phyloP scores from a whole-genome alignment of 306 rosid species.

The Lathyrus tuberosus region DNA sequence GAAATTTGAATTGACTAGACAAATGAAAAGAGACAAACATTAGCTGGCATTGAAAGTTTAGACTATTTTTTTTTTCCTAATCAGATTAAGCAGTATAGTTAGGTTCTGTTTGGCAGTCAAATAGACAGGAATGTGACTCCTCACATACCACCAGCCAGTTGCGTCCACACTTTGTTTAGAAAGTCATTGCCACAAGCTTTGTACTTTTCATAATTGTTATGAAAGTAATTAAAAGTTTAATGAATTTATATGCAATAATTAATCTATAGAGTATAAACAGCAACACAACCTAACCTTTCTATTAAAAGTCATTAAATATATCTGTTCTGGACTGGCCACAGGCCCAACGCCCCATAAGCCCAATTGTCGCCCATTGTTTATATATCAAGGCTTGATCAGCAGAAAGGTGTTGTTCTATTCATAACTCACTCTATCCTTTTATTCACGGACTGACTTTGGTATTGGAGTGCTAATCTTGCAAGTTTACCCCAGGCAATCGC shows the following conservation, averaged over 20 bases:
- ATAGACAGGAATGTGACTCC: constrained; percentile 17
- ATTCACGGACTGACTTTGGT: too few relatives aligned
- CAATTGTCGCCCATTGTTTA: too few relatives aligned
- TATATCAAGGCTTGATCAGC: too few relatives aligned
- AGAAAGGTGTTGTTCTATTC: too few relatives aligned
- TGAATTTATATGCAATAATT: background rate
- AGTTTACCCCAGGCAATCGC: too few relatives aligned
- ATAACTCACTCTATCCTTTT: too few relatives aligned
- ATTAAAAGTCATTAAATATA: constrained; percentile 8
- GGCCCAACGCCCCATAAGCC: too few relatives aligned
- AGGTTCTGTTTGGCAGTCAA: constrained; percentile 39
- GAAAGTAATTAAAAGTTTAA: background rate
- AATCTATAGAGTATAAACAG: constrained; percentile 5
- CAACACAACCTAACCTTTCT: background rate
- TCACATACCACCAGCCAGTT: constrained; percentile 22
- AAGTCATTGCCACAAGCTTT: constrained; percentile 9
- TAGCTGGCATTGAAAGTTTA: constrained; percentile 35
- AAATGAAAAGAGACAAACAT: constrained; percentile 23
- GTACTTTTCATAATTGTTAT: constrained; percentile 1
- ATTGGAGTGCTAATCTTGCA: too few relatives aligned
- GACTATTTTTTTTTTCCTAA: constrained; percentile 7
- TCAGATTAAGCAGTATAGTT: background rate
- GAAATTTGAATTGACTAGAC: constrained; percentile 31
- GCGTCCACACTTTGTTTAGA: constrained; percentile 28
- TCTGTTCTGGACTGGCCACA: too few relatives aligned